Base-by-base conservation (phyloP, 2,329 filamentous ascomycete genomes). In the Dryadomyces quercus-mongolicae region DNA sequence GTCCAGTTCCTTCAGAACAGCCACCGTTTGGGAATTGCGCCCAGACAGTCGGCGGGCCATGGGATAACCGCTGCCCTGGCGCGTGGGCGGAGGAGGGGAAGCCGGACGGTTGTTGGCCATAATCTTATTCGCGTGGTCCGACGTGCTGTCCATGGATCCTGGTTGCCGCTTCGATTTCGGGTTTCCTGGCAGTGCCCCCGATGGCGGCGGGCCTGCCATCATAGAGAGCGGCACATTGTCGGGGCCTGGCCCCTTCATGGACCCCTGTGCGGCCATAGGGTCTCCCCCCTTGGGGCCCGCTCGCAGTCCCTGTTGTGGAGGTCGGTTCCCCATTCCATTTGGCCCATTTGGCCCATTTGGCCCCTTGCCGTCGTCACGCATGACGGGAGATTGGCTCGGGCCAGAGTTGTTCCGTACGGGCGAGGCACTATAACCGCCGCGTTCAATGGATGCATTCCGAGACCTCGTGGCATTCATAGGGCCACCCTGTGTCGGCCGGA, bases 1-100 rank as follows among this genome's bases (percentile, higher is more conserved):
- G 65, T 98, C 92, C 2, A 98, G 75, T 65, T 98, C 93, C 65
- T 93, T 92, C 15, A 88, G 75, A 13, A 96, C 68, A 0, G 86
- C 83, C 58, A 88, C 85, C 1, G 85, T 85, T 60, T 85, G 82
- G 8, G 80, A 75, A 63, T 82, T 78, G 66, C 78, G 67, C 59
- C 78, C 71, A 56, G 86, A 77, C 57, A 84, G 72, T 66, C 82
- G 70, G 63, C 85, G 68, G 61, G 74, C 68, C 61, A 86, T 61
- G 58, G 82, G 70, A 68, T 82, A 77, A 68, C 80, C 76, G 40
- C 71, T 63, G 3, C 38, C 65, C 34, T 83, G 75, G 54, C 81
- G 71, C 5, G 71, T 71, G 1, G 80, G 78, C 2, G 79, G 76
- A 3, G 80, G 80, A 2, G 81, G 80, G 9, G 81, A 84, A 5